A percentile compares a stretch with the other conserved stretches of the same genome.
These are phyloP conservation scores for Kodamaea nitidulidarum DNA, from an alignment of 805 yeast genomes.

Conservation along the genomic window DNA sequence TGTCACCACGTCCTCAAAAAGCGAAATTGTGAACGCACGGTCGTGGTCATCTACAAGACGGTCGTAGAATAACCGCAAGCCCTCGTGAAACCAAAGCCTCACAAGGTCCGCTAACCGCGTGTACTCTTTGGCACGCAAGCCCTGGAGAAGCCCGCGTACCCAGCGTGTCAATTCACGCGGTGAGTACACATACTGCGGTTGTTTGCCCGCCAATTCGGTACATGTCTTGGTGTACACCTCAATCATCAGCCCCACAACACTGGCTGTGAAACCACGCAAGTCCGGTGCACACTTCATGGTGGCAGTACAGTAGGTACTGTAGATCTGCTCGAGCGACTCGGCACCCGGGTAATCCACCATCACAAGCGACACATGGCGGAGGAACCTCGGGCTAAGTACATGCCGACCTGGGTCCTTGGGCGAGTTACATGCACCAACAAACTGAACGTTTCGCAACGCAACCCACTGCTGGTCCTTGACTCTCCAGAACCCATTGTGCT, in stretches of 20 bases:
- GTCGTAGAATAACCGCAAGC: constrained; percentile 71
- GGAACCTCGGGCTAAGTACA: constrained; percentile 52
- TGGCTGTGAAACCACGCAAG: constrained; percentile 47
- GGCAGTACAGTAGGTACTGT: constrained; percentile 53
- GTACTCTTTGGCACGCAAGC: constrained; percentile 35
- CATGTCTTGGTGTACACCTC: constrained; percentile 50
- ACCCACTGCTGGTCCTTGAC: constrained; percentile 62
- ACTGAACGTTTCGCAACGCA: constrained; percentile 54
- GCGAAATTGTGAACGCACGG: constrained; percentile 44
- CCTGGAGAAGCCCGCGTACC: constrained; percentile 68
- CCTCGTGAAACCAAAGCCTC: constrained; percentile 79
- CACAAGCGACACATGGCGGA: constrained; percentile 61
- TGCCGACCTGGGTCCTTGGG: constrained; percentile 76
- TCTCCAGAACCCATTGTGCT: constrained; percentile 75
- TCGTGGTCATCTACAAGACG: constrained; percentile 51
- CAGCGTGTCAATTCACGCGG: constrained; percentile 92
- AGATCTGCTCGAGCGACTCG: constrained; percentile 62
- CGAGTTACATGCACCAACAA: constrained; percentile 96
- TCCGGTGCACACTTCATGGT: constrained; percentile 59
- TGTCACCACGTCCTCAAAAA: constrained; percentile 28
- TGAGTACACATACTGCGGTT: constrained; percentile 68
- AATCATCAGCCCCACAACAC: constrained; percentile 64
- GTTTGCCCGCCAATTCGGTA: constrained; percentile 31
- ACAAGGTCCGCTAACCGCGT: constrained; percentile 41
- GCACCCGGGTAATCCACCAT: constrained; percentile 77